A percentile compares a stretch with the other conserved stretches of the same genome.
Evolutionary conservation across 306 rosid species (phyloP).

Genomic region (Gleditsia sinensis): DNA sequence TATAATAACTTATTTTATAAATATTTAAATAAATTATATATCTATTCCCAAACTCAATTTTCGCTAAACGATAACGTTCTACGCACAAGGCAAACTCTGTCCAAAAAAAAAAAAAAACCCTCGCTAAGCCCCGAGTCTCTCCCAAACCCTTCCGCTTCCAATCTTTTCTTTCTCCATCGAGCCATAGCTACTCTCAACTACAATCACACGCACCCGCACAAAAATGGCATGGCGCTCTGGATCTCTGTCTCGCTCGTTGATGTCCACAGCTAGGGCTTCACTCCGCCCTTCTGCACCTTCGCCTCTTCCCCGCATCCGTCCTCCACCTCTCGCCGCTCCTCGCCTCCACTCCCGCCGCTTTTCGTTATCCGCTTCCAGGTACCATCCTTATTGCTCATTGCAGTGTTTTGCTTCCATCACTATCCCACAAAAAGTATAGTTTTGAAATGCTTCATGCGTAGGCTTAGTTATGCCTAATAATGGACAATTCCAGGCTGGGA

Average conservation of each 20-base stretch:
- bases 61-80: constrained; percentile 11
- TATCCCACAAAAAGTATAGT: not conserved
- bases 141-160: not conserved
- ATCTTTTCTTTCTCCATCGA: not conserved
- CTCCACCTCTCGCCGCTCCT: constrained; percentile 66
- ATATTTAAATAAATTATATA: no score
- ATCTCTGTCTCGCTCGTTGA: constrained; percentile 69
- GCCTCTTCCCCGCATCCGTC: constrained; percentile 62
- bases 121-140: constrained; percentile 52
- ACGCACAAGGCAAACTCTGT: not conserved
- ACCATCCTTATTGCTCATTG: not conserved
- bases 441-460: not conserved
- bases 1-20: no score
- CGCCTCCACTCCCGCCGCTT: constrained; percentile 70
- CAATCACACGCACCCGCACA: not conserved
- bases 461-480: not conserved
- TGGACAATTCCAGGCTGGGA: not conserved
- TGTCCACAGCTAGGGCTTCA: constrained; percentile 68
- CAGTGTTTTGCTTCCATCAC: not conserved
- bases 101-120: constrained; percentile 52
- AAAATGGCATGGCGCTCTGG: constrained; percentile 74
- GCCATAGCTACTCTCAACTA: not conserved
- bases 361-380: constrained; percentile 73
- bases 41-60: no score
- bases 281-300: constrained; percentile 65